Evolutionary conservation across 2,329 filamentous ascomycete species (phyloP).

Genomic region (Thermoascus crustaceus): DNA sequence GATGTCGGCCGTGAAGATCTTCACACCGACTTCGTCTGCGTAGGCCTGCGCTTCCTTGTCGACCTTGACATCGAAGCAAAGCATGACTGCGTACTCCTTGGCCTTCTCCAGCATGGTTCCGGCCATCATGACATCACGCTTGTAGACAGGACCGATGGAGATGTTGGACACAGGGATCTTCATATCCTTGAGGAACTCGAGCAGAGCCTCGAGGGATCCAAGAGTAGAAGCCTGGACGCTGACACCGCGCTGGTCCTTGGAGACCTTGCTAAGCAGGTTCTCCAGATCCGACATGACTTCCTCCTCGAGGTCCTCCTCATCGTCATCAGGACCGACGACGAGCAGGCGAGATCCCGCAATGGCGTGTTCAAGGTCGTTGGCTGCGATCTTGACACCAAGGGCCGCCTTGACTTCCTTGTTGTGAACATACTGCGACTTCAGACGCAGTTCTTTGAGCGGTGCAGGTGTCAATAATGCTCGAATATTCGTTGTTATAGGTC

Average conservation of each 20-base stretch:
- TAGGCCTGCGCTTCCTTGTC: constrained; percentile 91
- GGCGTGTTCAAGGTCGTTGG: constrained; percentile 87
- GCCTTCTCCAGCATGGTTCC: constrained; percentile 95
- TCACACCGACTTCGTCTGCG: constrained; percentile 88
- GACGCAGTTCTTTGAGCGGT: constrained; percentile 82
- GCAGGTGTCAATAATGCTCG: constrained; percentile 88
- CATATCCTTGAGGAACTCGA: constrained; percentile 90
- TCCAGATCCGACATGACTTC: constrained; percentile 94
- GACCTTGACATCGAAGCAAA: constrained; percentile 98
- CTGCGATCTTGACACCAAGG: constrained; percentile 96
- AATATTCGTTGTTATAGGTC: constrained; percentile 90
- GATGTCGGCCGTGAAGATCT: constrained; percentile 97
- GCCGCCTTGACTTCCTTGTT: constrained; percentile 99
- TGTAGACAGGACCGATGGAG: constrained; percentile 93
- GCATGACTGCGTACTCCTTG: constrained; percentile 95
- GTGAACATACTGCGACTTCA: constrained; percentile 95
- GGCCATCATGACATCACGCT: constrained; percentile 90
- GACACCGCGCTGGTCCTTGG: constrained; percentile 87
- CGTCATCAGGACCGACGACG: constrained; percentile 88
- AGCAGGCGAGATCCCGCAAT: constrained; percentile 93
- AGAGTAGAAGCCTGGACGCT: constrained; percentile 96
- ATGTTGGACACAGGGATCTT: constrained; percentile 98
- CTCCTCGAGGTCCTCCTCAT: constrained; percentile 92
- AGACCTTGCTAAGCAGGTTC: constrained; percentile 81
- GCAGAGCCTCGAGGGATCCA: constrained; percentile 87